Conservation (phyloP, 2,329 filamentous ascomycete species). For the Colletotrichum truncatum region DNA sequence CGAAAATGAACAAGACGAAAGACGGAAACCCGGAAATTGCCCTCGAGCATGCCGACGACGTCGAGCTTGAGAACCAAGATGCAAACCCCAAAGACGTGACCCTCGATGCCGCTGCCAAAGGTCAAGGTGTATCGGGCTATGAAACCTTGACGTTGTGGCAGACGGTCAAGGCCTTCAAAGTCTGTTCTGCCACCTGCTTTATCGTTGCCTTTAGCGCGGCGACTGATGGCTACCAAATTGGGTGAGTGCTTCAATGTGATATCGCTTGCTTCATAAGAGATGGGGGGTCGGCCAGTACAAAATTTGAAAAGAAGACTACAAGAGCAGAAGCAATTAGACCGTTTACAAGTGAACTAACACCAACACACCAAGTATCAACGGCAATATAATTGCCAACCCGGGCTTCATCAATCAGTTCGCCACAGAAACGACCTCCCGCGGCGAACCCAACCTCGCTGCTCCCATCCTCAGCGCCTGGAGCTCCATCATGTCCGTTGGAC, state of each 20-base stretch:
- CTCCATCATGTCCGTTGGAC: slow-evolving; percentile 49
- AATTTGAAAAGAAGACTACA: too few species aligned
- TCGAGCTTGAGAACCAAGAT: not conserved
- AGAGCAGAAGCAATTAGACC: too few species aligned
- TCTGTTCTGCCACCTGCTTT: slow-evolving; percentile 37
- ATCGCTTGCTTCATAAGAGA: too few species aligned
- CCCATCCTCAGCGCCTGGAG: slow-evolving; percentile 48
- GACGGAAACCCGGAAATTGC: not conserved
- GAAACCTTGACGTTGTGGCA: slow-evolving; percentile 38
- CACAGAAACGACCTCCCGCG: slow-evolving; percentile 35
- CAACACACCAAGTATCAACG: slow-evolving; percentile 40
- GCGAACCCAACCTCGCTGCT: slow-evolving; percentile 41
- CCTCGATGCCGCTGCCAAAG: slow-evolving; percentile 34
- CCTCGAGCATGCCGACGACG: slow-evolving; percentile 2
- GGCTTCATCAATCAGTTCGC: slow-evolving; percentile 47
- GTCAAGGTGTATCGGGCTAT: slow-evolving; percentile 38
- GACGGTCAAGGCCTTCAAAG: slow-evolving; percentile 38
- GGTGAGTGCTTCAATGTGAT: slow-evolving; percentile 34
- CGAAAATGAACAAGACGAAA: not conserved
- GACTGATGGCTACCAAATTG: slow-evolving; percentile 40
- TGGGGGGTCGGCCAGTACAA: too few species aligned
- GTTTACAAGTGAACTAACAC: not conserved
- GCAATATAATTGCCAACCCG: slow-evolving; percentile 46
- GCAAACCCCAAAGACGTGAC: slow-evolving; percentile 7
- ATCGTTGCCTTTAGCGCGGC: slow-evolving; percentile 37